phyloP scores from a whole-genome alignment of 2,329 filamentous ascomycete genomes.

The Fusarium armeniacum region DNA sequence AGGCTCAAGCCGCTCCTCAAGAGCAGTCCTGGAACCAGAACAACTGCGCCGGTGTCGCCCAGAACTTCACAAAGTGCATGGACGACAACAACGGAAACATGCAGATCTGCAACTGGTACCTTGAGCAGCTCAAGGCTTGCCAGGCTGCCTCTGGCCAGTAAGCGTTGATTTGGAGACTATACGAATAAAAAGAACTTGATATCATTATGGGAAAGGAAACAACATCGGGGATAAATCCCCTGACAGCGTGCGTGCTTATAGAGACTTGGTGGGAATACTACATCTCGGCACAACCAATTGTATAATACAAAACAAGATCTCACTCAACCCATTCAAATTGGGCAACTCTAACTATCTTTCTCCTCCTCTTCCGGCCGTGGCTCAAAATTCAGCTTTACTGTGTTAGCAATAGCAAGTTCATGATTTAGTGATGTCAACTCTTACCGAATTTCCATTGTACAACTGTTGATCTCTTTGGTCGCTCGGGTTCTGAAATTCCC shows the following conservation, averaged over 20 bases:
- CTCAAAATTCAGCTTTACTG: conserved; percentile 74
- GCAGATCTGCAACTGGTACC: conserved; percentile 97
- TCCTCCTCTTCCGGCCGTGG: conserved; percentile 73
- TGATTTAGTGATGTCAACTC: conserved; percentile 48
- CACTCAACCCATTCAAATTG: conserved; percentile 48
- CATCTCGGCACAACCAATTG: conserved; percentile 48
- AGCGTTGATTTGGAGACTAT: conserved; percentile 26
- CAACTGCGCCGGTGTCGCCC: conserved; percentile 84
- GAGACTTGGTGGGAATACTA: conserved; percentile 40
- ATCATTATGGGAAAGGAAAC: conserved; percentile 23
- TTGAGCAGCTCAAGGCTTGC: conserved; percentile 96
- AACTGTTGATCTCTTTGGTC: conserved; percentile 75
- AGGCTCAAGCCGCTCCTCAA: conserved; percentile 60
- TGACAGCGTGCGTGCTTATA: conserved; percentile 45
- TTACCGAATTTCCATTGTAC: conserved; percentile 92
- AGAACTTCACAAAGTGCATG: conserved; percentile 94
- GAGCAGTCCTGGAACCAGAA: conserved; percentile 67
- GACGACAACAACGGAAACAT: conserved; percentile 94
- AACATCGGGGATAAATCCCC: conserved; percentile 39
- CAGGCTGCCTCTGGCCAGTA: conserved; percentile 83
- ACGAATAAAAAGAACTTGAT: conserved; percentile 21
- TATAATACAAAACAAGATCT: conserved; percentile 50
- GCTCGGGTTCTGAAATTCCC: conserved; percentile 61
- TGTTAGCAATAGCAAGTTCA: conserved; percentile 53
- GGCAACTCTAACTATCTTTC: conserved; percentile 48